Base-by-base conservation (phyloP, 805 yeast genomes). In the Phaffomyces opuntiae region DNA sequence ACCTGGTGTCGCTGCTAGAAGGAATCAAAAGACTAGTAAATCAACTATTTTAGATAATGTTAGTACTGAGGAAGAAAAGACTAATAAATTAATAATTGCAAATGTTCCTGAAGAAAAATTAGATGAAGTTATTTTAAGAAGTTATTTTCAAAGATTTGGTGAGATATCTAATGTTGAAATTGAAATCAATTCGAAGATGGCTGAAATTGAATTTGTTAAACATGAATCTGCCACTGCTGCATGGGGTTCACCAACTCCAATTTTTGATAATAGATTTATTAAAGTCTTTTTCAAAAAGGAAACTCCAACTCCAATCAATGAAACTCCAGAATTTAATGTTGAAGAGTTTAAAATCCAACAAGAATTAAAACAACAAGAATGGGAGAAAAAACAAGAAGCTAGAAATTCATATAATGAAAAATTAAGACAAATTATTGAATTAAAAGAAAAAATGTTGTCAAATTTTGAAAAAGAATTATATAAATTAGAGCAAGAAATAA, bases 241-340 rank as follows among this genome's bases (percentile, higher is more conserved):
- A 1, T 74, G 73, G 68, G 40, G 54, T 7, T 62, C 65, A 27
- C 74, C 77, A 1, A 63, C 57, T 4, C 72, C 77, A 7, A 66
- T 74, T 14, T 74, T 74, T 50, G 68, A 66, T 44, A 74, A 74
- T 61, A 66, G 79, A 43, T 73, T 73, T 49, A 67, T 74, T 49
- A 74, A 74, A 54, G 67, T 74, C 36, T 72, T 57, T 55, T 74
- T 72, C 70, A 64, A 50, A 36, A 40, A 45, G 9, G 46, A 14
- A 12, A n/a, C 44, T 11, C 42, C 33, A 9, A 26, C 25, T 13
- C 26, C 35, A 13, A n/a, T 8, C 12, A 3, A 17, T 27, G 40
- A 25, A 17, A 29, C 27, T 6, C 48, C 37, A 25, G 39, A 40
- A 13, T 43, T 68, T 26, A 70, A 72, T 44, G 36, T 68, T n/a